Evolutionary conservation across 78 protist species (phyloP).

Genomic region (slime mould (Dictyostelium discoideum)): dicty_2.7 NC_007089.4:4375001-4375500

Average conservation of each 20-base stretch:
- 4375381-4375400: neutral
- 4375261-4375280: neutral
- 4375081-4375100: too few species aligned
- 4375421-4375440: neutral
- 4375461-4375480: neutral
- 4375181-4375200: neutral
- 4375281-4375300: neutral
- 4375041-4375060: too few species aligned
- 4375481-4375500: neutral
- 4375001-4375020: neutral
- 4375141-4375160: neutral
- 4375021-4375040: too few species aligned
- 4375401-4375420: neutral
- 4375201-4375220: neutral
- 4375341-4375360: neutral
- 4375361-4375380: neutral
- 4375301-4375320: neutral
- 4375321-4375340: neutral
- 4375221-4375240: neutral
- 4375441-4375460: neutral
- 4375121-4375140: too few species aligned
- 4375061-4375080: too few species aligned
- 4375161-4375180: neutral
- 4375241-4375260: neutral
- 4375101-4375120: too few species aligned